Conservation (phyloP, 192 early-diverging fungal species). For the Rhizoclosmatium globosum region DNA sequence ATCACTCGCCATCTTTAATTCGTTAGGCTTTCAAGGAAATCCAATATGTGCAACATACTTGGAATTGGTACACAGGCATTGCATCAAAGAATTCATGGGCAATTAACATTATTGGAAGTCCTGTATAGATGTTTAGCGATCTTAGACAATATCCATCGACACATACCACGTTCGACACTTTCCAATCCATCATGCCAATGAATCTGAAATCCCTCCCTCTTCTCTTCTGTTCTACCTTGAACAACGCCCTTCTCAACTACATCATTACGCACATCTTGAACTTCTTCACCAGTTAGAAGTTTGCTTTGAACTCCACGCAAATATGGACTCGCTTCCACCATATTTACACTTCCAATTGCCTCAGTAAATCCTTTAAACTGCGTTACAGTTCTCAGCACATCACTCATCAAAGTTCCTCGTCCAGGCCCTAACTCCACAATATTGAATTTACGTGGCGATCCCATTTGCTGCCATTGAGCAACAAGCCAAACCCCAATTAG, state of each 20-base stretch:
- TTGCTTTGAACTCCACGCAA: conserved; percentile 62
- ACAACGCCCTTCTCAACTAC: not conserved
- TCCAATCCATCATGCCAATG: conserved; percentile 78
- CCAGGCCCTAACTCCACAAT: conserved; percentile 85
- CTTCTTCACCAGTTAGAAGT: conserved; percentile 22
- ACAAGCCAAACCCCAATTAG: conserved; percentile 90
- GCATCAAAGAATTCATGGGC: conserved; percentile 99
- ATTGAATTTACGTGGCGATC: conserved; percentile 46
- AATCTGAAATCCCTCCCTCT: conserved; percentile 39
- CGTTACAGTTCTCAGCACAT: conserved; percentile 78
- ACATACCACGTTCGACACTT: conserved; percentile 52
- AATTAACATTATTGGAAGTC: conserved; percentile 70
- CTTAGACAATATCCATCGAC: conserved; percentile 25
- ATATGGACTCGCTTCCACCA: conserved; percentile 87
- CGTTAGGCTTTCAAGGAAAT: too few species aligned
- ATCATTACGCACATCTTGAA: not conserved
- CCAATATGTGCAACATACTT: conserved; percentile 50
- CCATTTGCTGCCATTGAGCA: conserved; percentile 79
- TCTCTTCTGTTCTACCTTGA: not conserved
- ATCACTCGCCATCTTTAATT: conserved; percentile 63
- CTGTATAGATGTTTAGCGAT: conserved; percentile 17
- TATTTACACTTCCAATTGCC: conserved; percentile 71
- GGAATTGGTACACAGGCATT: conserved; percentile 86
- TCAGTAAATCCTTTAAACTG: conserved; percentile 75
- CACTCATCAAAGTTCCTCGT: conserved; percentile 91